Evolutionary conservation across 306 rosid genomes (phyloP).

Genomic region (Prunus mongolica): DNA sequence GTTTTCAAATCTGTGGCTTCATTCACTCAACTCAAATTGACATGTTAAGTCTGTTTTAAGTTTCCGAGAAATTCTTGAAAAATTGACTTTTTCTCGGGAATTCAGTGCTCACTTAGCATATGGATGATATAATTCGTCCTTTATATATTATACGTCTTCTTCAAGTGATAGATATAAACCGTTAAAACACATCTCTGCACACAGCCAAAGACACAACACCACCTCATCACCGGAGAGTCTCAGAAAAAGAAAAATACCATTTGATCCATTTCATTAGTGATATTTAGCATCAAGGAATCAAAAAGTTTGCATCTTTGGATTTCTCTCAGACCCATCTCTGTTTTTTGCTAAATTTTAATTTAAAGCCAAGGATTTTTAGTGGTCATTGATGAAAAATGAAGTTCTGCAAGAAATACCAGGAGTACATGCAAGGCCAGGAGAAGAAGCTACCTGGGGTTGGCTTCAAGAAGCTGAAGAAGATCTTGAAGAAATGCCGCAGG

Average conservation of each 20-base stretch:
- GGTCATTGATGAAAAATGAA: slow-evolving; percentile 51
- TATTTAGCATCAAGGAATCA: no score
- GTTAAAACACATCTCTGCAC: no score
- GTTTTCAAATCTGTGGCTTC: background rate
- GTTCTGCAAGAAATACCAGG: slow-evolving; percentile 86
- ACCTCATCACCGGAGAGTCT: background rate
- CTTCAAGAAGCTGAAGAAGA: slow-evolving; percentile 86
- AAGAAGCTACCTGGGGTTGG: slow-evolving; percentile 73
- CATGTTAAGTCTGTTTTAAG: background rate
- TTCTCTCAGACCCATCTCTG: background rate
- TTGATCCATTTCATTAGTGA: no score
- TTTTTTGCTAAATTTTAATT: background rate
- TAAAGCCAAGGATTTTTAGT: background rate
- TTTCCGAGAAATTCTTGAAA: background rate
- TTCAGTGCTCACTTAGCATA: background rate
- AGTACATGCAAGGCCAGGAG: slow-evolving; percentile 77
- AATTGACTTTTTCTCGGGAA: background rate
- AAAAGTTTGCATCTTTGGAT: background rate
- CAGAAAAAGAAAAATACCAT: no score
- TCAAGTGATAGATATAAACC: background rate
- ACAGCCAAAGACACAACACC: no score
- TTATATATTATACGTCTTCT: background rate
- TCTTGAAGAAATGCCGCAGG: slow-evolving; percentile 64
- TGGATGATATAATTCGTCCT: background rate
- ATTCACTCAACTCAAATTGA: background rate